Evolutionary conservation across 148 eudicot genomes (phyloP), one percentile per base, ranked within the genome.

Genomic region (Chenopodium quinoa): DNA sequence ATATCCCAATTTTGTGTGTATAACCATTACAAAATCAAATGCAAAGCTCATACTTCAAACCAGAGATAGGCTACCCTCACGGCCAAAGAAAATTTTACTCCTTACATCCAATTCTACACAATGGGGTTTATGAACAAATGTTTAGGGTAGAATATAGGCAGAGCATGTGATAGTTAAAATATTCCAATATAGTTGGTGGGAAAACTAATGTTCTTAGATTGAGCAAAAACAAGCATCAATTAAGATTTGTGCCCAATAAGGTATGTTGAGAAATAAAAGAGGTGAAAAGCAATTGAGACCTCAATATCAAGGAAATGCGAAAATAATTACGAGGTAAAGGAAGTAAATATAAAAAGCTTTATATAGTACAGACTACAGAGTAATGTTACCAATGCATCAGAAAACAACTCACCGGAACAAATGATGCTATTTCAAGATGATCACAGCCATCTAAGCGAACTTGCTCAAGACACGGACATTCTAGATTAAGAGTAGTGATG

Each of bases 391-490:
- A 60, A 62, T 25, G 23, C 46, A 65, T 14, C 9, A 27, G 29
- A 64, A 34, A 79, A 7, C 70, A 74, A 85, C 92, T 89, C 88
- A 96, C 99, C n/a, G 95, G 95, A 74, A 83, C 82, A 88, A 96
- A 96, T 70, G 90, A 90, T 72, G 98, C 98, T 84, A 86, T 87
- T 90, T 96, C 95, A 78, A 96, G 98, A 90, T 92, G 99, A 89
- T 96, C 99, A 87, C 99, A 96, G 46, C 99, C 97, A 90, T 93
- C 97, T 82, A 96, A 81, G 71, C 93, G 90, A 72, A 96, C 93
- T 83, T 89, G 88, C 84, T 91, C 95, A 77, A 95, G 94, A 83
- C 79, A 86, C 52, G 94, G 97, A 88, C 97, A 95, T 75, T 32
- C 75, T 78, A 93, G 90, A 70, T 88, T 89, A 76, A 95, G 88